Conservation (phyloP, 2,329 filamentous ascomycete species). For the Aspergillus fructus region DNA sequence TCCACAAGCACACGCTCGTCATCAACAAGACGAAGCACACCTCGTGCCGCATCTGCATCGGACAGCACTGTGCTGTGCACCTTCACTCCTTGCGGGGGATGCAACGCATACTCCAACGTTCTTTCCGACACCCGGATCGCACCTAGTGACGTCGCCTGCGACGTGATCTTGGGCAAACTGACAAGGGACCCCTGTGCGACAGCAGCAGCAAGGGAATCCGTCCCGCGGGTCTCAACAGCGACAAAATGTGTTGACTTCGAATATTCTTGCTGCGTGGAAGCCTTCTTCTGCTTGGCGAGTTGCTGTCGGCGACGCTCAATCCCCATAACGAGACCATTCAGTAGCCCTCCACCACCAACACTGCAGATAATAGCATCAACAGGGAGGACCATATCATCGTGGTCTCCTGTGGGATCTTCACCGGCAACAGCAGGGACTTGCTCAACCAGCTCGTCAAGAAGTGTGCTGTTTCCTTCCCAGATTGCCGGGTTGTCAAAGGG, state of each 20-base stretch:
- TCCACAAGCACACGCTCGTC: conserved; percentile 82
- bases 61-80: conserved; percentile 64
- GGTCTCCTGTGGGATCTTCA: conserved; percentile 27
- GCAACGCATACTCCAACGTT: conserved; percentile 64
- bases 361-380: conserved; percentile 73
- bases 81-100: conserved; percentile 45
- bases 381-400: conserved; percentile 35
- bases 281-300: background rate
- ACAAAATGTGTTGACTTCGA: conserved; percentile 54
- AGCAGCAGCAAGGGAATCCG: conserved; percentile 66
- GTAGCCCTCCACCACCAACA: conserved; percentile 76
- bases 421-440: conserved; percentile 38
- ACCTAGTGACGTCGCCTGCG: conserved; percentile 72
- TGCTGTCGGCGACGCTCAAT: conserved; percentile 51
- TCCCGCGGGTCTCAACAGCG: conserved; percentile 73
- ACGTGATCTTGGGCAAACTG: conserved; percentile 70
- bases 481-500: conserved; percentile 48
- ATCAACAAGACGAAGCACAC: conserved; percentile 73
- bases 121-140: conserved; percentile 67
- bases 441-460: conserved; percentile 44
- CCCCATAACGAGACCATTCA: conserved; percentile 73
- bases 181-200: conserved; percentile 56
- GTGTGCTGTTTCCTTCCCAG: conserved; percentile 47
- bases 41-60: conserved; percentile 77
- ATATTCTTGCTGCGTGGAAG: background rate